These are phyloP conservation scores for Chalaropsis thielavioides DNA, from an alignment of 2,329 filamentous ascomycete genomes.

Conservation along the genomic window DNA sequence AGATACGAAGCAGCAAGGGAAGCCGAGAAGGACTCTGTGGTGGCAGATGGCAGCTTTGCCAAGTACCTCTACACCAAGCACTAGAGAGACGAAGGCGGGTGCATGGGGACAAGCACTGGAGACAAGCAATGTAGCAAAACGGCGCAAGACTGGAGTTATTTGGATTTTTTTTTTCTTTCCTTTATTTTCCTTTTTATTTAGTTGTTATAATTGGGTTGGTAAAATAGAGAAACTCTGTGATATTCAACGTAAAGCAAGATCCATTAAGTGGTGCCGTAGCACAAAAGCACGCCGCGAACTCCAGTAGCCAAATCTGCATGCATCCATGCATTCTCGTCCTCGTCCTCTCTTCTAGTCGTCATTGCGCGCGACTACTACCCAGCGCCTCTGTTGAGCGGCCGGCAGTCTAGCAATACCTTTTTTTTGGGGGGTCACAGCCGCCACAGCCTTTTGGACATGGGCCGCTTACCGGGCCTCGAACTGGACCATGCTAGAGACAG, in stretches of 20 bases:
- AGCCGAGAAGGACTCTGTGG: slow-evolving; percentile 38
- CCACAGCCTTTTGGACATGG: neutral
- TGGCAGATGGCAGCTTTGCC: slow-evolving; percentile 46
- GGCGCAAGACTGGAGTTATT: neutral
- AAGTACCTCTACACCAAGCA: slow-evolving; percentile 41
- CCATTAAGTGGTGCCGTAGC: neutral
- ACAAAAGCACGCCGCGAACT: neutral
- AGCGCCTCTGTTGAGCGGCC: neutral
- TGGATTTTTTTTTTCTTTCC: neutral
- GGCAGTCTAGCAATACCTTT: neutral
- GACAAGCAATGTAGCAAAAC: neutral
- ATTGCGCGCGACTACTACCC: neutral
- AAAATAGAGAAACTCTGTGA: neutral
- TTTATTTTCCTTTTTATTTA: neutral
- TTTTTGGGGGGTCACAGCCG: neutral
- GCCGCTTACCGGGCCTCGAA: slow-evolving; percentile 68
- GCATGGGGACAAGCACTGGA: no score
- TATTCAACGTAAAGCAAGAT: slow-evolving; percentile 4
- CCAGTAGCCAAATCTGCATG: neutral
- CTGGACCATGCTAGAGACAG: slow-evolving; percentile 69
- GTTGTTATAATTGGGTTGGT: neutral
- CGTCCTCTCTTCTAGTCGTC: neutral
- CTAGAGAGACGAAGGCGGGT: slow-evolving; percentile 14
- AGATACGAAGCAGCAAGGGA: slow-evolving; percentile 65
- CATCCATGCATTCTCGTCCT: neutral